Percentiles rank a stretch among this genome's conserved stretches.
phyloP scores from a whole-genome alignment of 1,284 basidiomycete species.

The Apiotrichum gracile region DNA sequence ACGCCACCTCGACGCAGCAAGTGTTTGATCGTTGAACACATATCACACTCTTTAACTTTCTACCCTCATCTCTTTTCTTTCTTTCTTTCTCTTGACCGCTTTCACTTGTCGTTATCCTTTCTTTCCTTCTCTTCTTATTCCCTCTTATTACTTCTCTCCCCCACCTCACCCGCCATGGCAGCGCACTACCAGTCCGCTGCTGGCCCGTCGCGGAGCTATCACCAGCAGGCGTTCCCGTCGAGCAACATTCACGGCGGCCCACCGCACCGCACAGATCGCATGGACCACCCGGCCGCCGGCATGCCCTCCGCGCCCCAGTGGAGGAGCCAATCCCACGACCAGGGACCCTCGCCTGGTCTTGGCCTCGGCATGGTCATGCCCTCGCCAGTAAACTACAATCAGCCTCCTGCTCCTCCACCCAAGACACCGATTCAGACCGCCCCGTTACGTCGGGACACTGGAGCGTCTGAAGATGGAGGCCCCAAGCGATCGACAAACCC shows the following conservation, averaged over 20 bases:
- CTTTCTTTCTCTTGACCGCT: neutral
- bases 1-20: too few species aligned
- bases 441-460: neutral
- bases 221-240: neutral
- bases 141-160: neutral
- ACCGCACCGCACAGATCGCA: conserved; percentile 2
- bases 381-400: neutral
- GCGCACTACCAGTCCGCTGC: conserved; percentile 15
- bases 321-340: neutral
- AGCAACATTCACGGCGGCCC: neutral
- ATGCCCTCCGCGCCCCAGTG: neutral
- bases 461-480: neutral
- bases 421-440: conserved; percentile 1
- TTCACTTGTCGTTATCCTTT: neutral
- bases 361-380: conserved; percentile 1
- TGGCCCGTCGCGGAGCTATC: conserved; percentile 18
- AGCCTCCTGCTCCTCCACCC: too few species aligned
- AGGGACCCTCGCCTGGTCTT: neutral
- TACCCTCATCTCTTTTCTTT: neutral
- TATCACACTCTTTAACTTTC: too few species aligned
- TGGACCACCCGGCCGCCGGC: conserved; percentile 1
- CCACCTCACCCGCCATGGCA: conserved; percentile 14
- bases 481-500: conserved; percentile 59
- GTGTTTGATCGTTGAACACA: too few species aligned
- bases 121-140: neutral